Conservation (phyloP, 2,329 filamentous ascomycete species). For the Arthrocladium fulminans region DNA sequence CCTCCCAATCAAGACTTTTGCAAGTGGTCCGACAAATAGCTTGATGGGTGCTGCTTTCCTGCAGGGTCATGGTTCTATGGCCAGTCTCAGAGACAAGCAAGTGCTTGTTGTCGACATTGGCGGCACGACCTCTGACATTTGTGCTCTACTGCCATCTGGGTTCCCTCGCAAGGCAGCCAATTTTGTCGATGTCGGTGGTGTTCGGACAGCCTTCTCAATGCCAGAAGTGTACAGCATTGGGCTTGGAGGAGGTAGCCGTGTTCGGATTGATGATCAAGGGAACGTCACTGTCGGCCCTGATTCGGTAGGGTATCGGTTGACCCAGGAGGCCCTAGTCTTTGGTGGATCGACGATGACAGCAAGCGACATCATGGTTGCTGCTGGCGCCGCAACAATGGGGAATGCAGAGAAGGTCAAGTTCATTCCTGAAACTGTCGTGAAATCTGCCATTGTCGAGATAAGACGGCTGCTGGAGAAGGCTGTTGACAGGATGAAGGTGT, state of each 20-base stretch:
- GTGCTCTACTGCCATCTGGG: slow-evolving; percentile 48
- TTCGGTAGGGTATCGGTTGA: slow-evolving; percentile 47
- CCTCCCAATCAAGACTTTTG: slow-evolving; percentile 54
- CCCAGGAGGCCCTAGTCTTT: slow-evolving; percentile 42
- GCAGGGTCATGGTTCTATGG: slow-evolving; percentile 25
- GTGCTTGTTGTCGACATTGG: slow-evolving; percentile 50
- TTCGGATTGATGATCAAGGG: slow-evolving; percentile 25
- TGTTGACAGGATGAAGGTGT: slow-evolving; percentile 51
- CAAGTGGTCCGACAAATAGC: slow-evolving; percentile 55
- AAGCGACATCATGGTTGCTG: slow-evolving; percentile 43
- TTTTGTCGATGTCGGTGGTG: slow-evolving; percentile 50
- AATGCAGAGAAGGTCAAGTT: slow-evolving; percentile 19
- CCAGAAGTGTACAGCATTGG: slow-evolving; percentile 49
- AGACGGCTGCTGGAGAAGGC: slow-evolving; percentile 42
- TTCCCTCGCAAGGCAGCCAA: slow-evolving; percentile 53
- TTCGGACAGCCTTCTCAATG: slow-evolving; percentile 52
- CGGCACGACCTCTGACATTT: slow-evolving; percentile 54
- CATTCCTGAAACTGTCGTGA: slow-evolving; percentile 29
- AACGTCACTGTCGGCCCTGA: slow-evolving; percentile 46
- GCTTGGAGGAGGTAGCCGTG: slow-evolving; percentile 47
- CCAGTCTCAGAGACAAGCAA: slow-evolving; percentile 22
- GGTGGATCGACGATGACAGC: slow-evolving; percentile 47
- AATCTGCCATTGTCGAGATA: slow-evolving; percentile 32
- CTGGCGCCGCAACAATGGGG: slow-evolving; percentile 24
- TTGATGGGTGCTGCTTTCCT: slow-evolving; percentile 57